phyloP scores from a whole-genome alignment of 1,284 basidiomycete species.

The Sphaerobolus stellatus region DNA sequence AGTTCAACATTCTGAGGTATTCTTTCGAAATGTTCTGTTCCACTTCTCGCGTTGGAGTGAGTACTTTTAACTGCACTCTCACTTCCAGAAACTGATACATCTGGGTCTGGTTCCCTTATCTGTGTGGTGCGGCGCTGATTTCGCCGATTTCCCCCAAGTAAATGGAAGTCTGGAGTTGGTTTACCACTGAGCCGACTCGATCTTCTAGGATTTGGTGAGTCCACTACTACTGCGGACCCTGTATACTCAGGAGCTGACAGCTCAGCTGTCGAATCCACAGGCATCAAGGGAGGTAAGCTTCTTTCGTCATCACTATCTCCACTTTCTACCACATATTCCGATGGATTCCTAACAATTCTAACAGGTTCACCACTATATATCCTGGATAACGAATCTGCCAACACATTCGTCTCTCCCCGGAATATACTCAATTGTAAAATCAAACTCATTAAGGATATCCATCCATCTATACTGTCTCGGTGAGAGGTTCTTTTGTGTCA shows the following conservation, averaged over 20 bases:
- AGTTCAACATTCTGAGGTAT: neutral
- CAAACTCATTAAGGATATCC: conserved; percentile 31
- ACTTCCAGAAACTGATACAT: too few relatives aligned
- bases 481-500: conserved; percentile 33
- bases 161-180: too few relatives aligned
- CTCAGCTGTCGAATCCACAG: neutral
- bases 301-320: neutral
- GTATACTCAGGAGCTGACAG: neutral
- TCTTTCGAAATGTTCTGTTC: neutral
- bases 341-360: conserved; percentile 1
- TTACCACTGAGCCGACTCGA: neutral
- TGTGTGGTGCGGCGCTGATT: too few relatives aligned
- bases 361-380: conserved; percentile 17
- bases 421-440: conserved; percentile 33
- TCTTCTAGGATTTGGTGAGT: neutral
- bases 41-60: too few relatives aligned
- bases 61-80: too few relatives aligned
- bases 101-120: too few relatives aligned
- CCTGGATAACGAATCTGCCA: conserved; percentile 13
- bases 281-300: neutral
- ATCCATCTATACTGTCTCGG: conserved; percentile 32
- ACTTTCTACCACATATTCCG: conserved; percentile 14
- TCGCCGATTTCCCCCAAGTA: too few relatives aligned
- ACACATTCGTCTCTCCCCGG: conserved; percentile 22
- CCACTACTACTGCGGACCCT: neutral